These are phyloP conservation scores for Porphyra umbilicalis DNA, from an alignment of 31 red algal genomes.

Conservation along the genomic window DNA sequence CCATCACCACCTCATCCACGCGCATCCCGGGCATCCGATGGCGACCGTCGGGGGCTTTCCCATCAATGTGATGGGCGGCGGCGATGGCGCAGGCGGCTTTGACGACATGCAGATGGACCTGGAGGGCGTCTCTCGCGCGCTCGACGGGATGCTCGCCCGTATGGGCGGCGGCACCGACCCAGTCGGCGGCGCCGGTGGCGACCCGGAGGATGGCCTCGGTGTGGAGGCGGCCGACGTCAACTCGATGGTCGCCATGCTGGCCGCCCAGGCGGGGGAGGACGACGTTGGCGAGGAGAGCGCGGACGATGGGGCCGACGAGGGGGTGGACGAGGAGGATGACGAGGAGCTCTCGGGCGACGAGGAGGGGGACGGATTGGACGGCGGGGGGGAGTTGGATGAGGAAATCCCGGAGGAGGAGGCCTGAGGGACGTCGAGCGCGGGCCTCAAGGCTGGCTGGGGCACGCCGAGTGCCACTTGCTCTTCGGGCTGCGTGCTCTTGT, in stretches of 20 bases:
- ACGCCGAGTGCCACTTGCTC: background rate
- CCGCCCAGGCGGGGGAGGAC: background rate
- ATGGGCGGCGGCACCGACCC: background rate
- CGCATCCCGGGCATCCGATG: background rate
- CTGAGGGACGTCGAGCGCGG: too few species aligned
- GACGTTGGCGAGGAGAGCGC: background rate
- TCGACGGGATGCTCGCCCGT: background rate
- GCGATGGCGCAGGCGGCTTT: background rate
- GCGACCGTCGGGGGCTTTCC: background rate
- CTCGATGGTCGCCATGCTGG: background rate
- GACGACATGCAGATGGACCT: background rate
- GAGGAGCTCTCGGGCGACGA: background rate
- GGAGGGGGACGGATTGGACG: background rate
- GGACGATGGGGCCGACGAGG: background rate
- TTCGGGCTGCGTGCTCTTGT: background rate
- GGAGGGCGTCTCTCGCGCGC: background rate
- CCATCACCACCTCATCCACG: background rate
- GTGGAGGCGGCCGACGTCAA: background rate
- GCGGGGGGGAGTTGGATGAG: background rate
- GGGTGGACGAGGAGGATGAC: background rate
- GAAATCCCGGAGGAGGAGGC: background rate
- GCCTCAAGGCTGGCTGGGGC: too few species aligned
- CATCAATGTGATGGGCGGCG: background rate
- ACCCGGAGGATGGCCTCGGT: background rate
- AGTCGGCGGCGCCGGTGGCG: background rate